Evolutionary conservation across 2,329 filamentous ascomycete genomes (phyloP).

Genomic region (Sporothrix schenckii): DNA sequence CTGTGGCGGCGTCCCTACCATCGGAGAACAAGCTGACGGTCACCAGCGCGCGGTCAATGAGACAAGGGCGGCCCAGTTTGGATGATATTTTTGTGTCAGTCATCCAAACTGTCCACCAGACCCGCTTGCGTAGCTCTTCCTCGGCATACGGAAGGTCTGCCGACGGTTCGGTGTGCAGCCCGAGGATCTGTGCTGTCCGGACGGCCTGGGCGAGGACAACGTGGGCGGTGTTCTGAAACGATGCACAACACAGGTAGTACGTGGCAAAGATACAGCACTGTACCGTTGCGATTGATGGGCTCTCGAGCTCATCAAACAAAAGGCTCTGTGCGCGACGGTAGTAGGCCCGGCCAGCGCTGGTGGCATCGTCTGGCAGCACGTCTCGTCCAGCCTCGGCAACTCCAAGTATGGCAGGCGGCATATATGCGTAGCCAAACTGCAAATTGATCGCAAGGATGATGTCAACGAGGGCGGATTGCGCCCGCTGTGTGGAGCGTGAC

Average conservation of each 20-base stretch:
- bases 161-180: conserved; percentile 53
- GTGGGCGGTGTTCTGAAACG: conserved; percentile 54
- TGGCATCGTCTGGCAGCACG: conserved; percentile 41
- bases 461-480: conserved; percentile 54
- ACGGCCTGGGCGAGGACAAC: conserved; percentile 47
- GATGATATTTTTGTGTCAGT: conserved; percentile 53
- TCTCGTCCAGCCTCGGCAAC: not conserved
- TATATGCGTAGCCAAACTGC: conserved; percentile 48
- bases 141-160: conserved; percentile 41
- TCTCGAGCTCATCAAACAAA: conserved; percentile 50
- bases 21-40: conserved; percentile 46
- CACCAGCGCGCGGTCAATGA: conserved; percentile 42
- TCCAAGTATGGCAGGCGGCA: conserved; percentile 31
- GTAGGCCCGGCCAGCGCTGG: conserved; percentile 50
- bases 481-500: conserved; percentile 40
- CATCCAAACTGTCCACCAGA: conserved; percentile 58
- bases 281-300: conserved; percentile 51
- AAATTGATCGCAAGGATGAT: conserved; percentile 57
- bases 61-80: conserved; percentile 51
- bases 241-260: conserved; percentile 53
- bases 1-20: conserved; percentile 33
- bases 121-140: conserved; percentile 51
- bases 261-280: conserved; percentile 53
- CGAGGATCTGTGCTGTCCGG: conserved; percentile 52
- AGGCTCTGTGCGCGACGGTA: conserved; percentile 53